Conservation (phyloP, 768 basidiomycete species). For the Lepiota venenata region DNA sequence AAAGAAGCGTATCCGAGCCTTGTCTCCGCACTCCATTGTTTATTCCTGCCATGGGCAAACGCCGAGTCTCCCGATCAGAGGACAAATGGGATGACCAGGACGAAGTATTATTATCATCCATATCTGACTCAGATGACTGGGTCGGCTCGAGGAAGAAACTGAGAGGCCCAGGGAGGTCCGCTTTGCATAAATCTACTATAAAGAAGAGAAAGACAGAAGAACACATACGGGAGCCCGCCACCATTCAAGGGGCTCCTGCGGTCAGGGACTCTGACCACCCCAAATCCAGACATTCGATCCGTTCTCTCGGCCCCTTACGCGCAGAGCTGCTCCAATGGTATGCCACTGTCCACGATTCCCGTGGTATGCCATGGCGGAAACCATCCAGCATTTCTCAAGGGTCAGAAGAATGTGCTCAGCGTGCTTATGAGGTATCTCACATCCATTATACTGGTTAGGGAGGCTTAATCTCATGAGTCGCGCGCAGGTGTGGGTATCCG, state of each 20-base stretch:
- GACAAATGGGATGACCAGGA: conserved; percentile 17
- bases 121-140: conserved; percentile 13
- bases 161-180: conserved; percentile 2
- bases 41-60: conserved; percentile 19
- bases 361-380: conserved; percentile 94
- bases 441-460: not conserved
- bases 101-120: conserved; percentile 3
- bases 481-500: conserved; percentile 79
- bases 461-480: not conserved
- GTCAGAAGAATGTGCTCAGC: conserved; percentile 65
- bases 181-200: not conserved
- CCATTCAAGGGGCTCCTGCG: conserved; percentile 14
- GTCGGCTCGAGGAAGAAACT: conserved; percentile 18
- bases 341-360: conserved; percentile 52
- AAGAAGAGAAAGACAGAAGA: conserved; percentile 8
- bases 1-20: no score
- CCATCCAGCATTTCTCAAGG: conserved; percentile 52
- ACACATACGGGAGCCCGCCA: conserved; percentile 3
- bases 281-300: conserved; percentile 46
- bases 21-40: no score
- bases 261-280: conserved; percentile 30
- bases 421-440: conserved; percentile 80
- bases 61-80: conserved; percentile 17
- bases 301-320: conserved; percentile 37
- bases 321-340: conserved; percentile 69